phyloP scores from a whole-genome alignment of 352 stramenopile species.

The Globisporangium carolinianum region DNA sequence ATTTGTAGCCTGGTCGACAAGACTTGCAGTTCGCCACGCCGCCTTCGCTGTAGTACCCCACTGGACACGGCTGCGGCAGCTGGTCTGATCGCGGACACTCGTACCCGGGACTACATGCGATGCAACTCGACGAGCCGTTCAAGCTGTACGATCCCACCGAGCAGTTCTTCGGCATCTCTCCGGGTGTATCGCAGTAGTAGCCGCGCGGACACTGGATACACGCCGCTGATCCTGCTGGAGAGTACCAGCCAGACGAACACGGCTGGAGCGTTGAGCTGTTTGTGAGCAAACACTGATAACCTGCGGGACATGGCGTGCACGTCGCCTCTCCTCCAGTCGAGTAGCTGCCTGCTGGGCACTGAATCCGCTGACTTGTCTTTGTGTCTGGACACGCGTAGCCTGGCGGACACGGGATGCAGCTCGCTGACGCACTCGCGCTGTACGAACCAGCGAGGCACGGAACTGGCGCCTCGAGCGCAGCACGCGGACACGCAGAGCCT shows the following conservation, averaged over 20 bases:
- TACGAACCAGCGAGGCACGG: slow-evolving; percentile 53
- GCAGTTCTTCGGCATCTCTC: slow-evolving; percentile 63
- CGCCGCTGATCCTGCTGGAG: slow-evolving; percentile 29
- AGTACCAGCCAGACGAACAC: slow-evolving; percentile 67
- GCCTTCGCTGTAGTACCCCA: slow-evolving; percentile 85
- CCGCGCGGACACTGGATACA: slow-evolving; percentile 79
- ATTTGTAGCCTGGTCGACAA: slow-evolving; percentile 75
- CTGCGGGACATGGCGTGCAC: slow-evolving; percentile 69
- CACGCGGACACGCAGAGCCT: slow-evolving; percentile 43
- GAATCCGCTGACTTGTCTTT: slow-evolving; percentile 30
- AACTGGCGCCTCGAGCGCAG: slow-evolving; percentile 19
- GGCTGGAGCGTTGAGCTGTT: slow-evolving; percentile 53
- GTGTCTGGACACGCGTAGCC: slow-evolving; percentile 74
- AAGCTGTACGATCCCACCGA: slow-evolving; percentile 76
- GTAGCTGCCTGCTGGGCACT: slow-evolving; percentile 53
- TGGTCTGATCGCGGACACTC: slow-evolving; percentile 71
- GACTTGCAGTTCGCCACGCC: slow-evolving; percentile 51
- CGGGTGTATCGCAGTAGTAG: slow-evolving; percentile 67
- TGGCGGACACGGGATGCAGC: slow-evolving; percentile 52
- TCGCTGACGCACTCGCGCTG: slow-evolving; percentile 37
- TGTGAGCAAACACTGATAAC: slow-evolving; percentile 64
- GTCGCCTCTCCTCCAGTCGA: slow-evolving; percentile 36
- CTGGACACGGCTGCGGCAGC: slow-evolving; percentile 68
- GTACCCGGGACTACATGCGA: slow-evolving; percentile 72
- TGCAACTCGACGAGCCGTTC: slow-evolving; percentile 56